Base-by-base conservation (phyloP, 768 basidiomycete genomes). In the Pleurotus citrinopileatus region DNA sequence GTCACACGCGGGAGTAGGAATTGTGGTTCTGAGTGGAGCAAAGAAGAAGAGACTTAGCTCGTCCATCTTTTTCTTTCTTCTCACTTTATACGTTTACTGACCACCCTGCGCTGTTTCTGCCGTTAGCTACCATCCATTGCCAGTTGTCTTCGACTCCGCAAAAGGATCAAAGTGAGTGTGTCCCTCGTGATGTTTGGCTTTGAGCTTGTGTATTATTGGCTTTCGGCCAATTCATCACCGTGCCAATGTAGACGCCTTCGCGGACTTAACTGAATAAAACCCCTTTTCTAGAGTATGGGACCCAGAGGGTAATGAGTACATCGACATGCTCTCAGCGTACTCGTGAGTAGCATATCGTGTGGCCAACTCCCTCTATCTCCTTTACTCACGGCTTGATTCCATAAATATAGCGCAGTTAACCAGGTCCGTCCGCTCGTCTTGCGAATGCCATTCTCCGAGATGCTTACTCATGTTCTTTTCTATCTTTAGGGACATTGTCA, bases 321-420 rank as follows among this genome's bases (percentile, higher is more conserved):
- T 98, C 58, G 97, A 99, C 65, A 97, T 98, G 91, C 79, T 99
- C 17, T 91, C 92, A 42, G 97, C 97, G 25, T 98, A 98, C 74
- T 95, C 92, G 91, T 95, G 67, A 74, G 87, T 66, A 38, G 51
- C 50, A 26, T 36, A 25, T 23, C 8, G 23, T 36, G 28, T 17
- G 37, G 38, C 23, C 34, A 19, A 10, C 38, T 22, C 44, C 38
- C 37, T 47, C 23, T 52, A 38, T 22, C 44, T 61, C 15, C 28
- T 42, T 12, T 57, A 44, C 42, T 48, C 52, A 17, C 56, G 54
- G 12, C 3, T 46, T 3, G 34, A 8, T 6, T 17, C 17, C 37
- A 51, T 51, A n/a, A n/a, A 37, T 47, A 22, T 61, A 93, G 91
- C 26, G 91, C 91, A 38, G 90, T 94, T 52, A 94, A 94, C 69